Evolutionary conservation across 1,284 basidiomycete species (phyloP), one percentile per base, ranked within the genome.

Genomic region (Papiliotrema terrestris): DNA sequence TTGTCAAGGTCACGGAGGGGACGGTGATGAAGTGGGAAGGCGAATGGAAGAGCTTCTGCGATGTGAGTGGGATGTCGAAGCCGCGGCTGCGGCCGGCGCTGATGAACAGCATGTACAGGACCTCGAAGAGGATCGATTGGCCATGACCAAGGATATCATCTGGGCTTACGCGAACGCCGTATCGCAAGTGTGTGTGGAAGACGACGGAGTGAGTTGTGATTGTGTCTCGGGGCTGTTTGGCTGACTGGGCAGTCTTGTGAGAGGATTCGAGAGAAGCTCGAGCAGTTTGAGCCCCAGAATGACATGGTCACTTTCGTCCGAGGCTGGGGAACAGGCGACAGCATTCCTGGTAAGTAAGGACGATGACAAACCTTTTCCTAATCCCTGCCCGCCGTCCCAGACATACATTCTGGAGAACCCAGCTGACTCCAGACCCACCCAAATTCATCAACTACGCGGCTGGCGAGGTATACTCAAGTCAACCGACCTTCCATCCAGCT

Each of bases 131-230:
- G 88, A 95, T 59, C 83, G 96, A 15, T 79, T 96, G 71, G 91
- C 93, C 60, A 91, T 96, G 69, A 86, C 89, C 78, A 97, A 96
- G 78, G 89, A 94, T 72, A 91, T 91, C 63, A 82, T 96, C 72
- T 99, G 95, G 95, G 85, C 86, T 32, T 97, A 91, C 72, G 93
- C 95, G 2, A 99, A 99, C 74, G 87, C 88, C 1, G 87, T 98
- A 20, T 96, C 93, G 4, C 91, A 90, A 8, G 89, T 97, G 25
- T 98, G 96, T 69, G 94, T 99, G 14, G 82, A 86, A 20, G 95
- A 98, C 71, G 96, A 98, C 71, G 91, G 96, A 82, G 91, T 91
- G 67, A 62, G 86, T 81, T 55, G 13, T 9, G 11, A 19, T 23
- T 53, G 13, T 22, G n/a, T n/a, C n/a, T n/a, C n/a, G n/a, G n/a